A percentile compares a stretch with the other conserved stretches of the same genome.
phyloP scores from a whole-genome alignment of 805 yeast genomes.

The Kluyveromyces wickerhamii region DNA sequence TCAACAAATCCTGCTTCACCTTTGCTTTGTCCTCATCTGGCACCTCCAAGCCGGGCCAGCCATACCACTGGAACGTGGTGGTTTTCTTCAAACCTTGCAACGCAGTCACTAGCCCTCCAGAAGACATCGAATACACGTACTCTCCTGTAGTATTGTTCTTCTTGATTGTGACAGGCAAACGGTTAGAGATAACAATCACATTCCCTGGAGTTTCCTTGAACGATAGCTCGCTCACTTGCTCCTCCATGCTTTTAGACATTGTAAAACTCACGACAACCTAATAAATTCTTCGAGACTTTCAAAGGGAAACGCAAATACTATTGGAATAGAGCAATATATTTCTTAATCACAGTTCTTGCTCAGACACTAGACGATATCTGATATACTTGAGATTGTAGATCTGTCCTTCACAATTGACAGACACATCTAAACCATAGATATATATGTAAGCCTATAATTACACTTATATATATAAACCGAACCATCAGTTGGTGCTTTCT shows the following conservation, averaged over 20 bases:
- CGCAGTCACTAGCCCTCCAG: conserved; percentile 96
- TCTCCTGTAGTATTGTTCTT: conserved; percentile 47
- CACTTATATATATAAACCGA: too few relatives aligned
- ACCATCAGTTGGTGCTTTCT: too few relatives aligned
- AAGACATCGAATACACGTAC: conserved; percentile 84
- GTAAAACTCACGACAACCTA: too few relatives aligned
- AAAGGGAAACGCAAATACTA: too few relatives aligned
- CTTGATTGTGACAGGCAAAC: conserved; percentile 89
- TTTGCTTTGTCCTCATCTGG: conserved; percentile 64
- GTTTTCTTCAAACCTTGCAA: conserved; percentile 81
- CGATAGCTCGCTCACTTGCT: conserved; percentile 1
- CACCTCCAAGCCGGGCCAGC: conserved; percentile 94
- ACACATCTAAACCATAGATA: too few relatives aligned
- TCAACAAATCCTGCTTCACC: conserved; percentile 62
- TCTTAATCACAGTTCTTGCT: too few relatives aligned
- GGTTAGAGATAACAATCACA: conserved; percentile 85
- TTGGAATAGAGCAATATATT: too few relatives aligned
- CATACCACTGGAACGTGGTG: conserved; percentile 90
- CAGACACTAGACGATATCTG: too few relatives aligned
- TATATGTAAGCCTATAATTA: too few relatives aligned
- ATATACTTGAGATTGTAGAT: too few relatives aligned
- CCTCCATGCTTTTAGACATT: not conserved
- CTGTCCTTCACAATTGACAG: too few relatives aligned
- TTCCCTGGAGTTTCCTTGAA: conserved; percentile 38
- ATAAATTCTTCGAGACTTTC: too few relatives aligned